Base-by-base conservation (phyloP, 2,329 filamentous ascomycete genomes). In the Plectosphaerella plurivora region DNA sequence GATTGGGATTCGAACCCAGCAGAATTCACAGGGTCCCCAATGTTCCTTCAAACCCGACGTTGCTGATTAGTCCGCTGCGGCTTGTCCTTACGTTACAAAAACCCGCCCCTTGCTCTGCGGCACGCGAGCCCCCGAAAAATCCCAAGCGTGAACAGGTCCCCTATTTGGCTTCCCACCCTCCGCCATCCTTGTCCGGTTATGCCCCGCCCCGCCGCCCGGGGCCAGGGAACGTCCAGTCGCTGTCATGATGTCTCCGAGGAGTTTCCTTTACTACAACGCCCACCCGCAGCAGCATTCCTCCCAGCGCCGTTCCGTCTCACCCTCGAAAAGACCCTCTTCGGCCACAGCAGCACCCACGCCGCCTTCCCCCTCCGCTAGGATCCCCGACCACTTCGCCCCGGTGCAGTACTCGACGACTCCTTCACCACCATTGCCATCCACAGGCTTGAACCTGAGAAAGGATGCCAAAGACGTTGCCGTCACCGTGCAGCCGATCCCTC, bases 191-290 rank as follows among this genome's bases (percentile, higher is more conserved):
- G 54, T 46, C 55, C 53, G 53, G 55, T 22, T 48, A 45, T 56
- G 55, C 55, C 55, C 55, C 55, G 55, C 55, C 48, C 53, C 53
- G 53, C 22, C 55, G 50, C 52, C 53, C 53, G 49, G 54, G 49
- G 54, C 36, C 52, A 56, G 50, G 50, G 55, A 51, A 56, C 51
- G 53, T 55, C 50, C 53, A 56, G 55, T 51, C 52, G 53, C 36
- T 47, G 47, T 50, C 52, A 57, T 57, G 56, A 56, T 57, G 56
- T 56, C 56, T 54, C 56, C 56, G 50, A 57, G 56, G 52, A 57
- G 56, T 57, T 57, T 57, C 54, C 54, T 56, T 50, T 57, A 57
- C 54, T 57, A 54, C 54, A 57, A 56, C 53, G 54, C 48, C 50
- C 56, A 57, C 52, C 56, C 55, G 49, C 51, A 53, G 48, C 44